These are phyloP conservation scores for Eucalyptus grandis DNA, from an alignment of 345 rosid genomes.

Conservation along the genomic window DNA sequence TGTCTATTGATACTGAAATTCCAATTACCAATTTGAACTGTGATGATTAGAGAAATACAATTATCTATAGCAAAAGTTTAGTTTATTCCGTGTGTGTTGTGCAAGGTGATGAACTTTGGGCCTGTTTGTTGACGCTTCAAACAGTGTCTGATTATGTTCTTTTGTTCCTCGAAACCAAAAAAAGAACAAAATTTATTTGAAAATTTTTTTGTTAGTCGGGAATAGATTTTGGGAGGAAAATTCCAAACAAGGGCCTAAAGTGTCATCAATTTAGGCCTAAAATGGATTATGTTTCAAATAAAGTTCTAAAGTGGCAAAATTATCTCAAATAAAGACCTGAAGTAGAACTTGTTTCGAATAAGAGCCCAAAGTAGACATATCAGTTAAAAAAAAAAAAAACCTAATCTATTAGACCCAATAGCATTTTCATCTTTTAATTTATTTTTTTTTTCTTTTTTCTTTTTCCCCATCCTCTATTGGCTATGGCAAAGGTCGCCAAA, in stretches of 20 bases:
- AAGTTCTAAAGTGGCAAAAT: accelerated
- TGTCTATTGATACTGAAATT: too few species aligned
- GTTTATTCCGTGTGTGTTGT: too few species aligned
- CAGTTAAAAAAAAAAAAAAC: accelerated
- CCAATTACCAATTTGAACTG: too few species aligned
- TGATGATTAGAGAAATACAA: too few species aligned
- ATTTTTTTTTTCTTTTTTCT: accelerated
- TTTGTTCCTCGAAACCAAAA: accelerated
- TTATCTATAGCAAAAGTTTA: too few species aligned
- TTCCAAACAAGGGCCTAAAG: accelerated
- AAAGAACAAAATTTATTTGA: accelerated
- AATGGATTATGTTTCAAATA: too few species aligned
- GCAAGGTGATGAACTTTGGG: too few species aligned
- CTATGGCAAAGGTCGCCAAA: accelerated
- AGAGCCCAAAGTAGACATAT: accelerated
- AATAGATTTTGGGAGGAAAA: too few species aligned
- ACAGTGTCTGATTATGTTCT: accelerated
- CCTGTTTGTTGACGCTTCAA: accelerated
- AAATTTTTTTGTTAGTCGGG: too few species aligned
- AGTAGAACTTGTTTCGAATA: too few species aligned
- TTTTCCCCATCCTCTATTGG: accelerated
- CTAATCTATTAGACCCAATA: accelerated
- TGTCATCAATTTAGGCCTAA: accelerated
- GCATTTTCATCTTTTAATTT: too few species aligned
- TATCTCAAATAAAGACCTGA: accelerated